These are phyloP conservation scores for Colletotrichum sp. DNA, from an alignment of 2,329 filamentous ascomycete genomes.

Conservation along the genomic window DNA sequence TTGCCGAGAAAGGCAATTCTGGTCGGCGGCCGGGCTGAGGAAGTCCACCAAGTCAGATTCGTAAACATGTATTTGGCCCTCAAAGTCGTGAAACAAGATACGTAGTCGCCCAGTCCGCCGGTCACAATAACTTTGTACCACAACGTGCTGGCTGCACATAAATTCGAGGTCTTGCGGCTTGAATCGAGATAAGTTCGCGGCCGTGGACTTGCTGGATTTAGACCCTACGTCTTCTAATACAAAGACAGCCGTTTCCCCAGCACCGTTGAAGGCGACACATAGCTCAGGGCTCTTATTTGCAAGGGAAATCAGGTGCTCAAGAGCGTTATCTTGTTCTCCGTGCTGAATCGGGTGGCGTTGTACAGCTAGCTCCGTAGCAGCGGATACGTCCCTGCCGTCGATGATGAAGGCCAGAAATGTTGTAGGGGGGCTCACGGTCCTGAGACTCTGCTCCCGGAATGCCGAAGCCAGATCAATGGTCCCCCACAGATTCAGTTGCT, in stretches of 20 bases:
- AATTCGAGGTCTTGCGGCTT: slow-evolving; percentile 60
- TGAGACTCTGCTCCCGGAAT: slow-evolving; percentile 54
- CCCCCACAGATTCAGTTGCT: slow-evolving; percentile 80
- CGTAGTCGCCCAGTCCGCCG: slow-evolving; percentile 68
- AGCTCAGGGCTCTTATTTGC: slow-evolving; percentile 87
- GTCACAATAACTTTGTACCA: slow-evolving; percentile 77
- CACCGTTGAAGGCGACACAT: slow-evolving; percentile 83
- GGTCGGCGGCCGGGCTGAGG: slow-evolving; percentile 73
- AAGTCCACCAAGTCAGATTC: slow-evolving; percentile 79
- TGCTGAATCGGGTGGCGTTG: slow-evolving; percentile 42
- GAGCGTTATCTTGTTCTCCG: slow-evolving; percentile 59
- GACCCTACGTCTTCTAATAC: slow-evolving; percentile 85
- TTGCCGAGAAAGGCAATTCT: slow-evolving; percentile 64
- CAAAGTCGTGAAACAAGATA: slow-evolving; percentile 82
- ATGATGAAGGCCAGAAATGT: slow-evolving; percentile 70
- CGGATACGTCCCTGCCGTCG: slow-evolving; percentile 79
- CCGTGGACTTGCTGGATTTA: slow-evolving; percentile 67
- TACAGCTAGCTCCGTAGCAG: slow-evolving; percentile 78
- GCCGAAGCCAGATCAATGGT: slow-evolving; percentile 77
- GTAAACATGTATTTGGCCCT: slow-evolving; percentile 84
- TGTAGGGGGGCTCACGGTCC: not conserved
- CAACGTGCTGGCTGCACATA: slow-evolving; percentile 55
- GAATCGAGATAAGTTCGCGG: slow-evolving; percentile 84
- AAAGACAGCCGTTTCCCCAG: slow-evolving; percentile 89
- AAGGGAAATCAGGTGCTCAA: slow-evolving; percentile 85